These are phyloP conservation scores for Spirogloea muscicola DNA, from an alignment of 139 green algal species.

Conservation along the genomic window DNA sequence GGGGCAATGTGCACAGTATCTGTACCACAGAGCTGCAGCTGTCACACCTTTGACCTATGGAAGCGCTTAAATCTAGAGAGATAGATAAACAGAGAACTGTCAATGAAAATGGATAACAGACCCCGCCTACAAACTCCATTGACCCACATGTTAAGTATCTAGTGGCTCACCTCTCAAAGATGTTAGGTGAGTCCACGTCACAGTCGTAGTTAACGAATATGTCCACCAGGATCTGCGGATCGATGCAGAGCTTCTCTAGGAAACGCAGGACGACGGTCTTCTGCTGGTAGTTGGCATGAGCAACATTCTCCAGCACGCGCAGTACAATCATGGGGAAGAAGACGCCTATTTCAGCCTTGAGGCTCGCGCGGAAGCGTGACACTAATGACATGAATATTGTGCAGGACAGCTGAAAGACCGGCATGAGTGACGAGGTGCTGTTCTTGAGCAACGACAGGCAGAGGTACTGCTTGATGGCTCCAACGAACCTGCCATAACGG, in stretches of 20 bases:
- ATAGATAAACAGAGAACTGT: too few relatives aligned
- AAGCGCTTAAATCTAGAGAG: too few relatives aligned
- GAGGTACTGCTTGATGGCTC: constrained; percentile 89
- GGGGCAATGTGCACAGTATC: too few relatives aligned
- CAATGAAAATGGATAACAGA: too few relatives aligned
- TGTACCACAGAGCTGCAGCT: too few relatives aligned
- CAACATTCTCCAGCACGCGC: constrained; percentile 67
- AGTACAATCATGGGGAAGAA: constrained; percentile 98
- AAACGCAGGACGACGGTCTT: constrained; percentile 62
- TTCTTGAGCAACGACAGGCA: constrained; percentile 95
- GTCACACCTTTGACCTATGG: too few relatives aligned
- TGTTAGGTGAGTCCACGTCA: constrained; percentile 77
- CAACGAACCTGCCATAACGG: constrained; percentile 59
- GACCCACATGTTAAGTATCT: too few relatives aligned
- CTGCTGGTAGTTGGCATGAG: constrained; percentile 44
- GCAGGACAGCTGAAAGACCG: constrained; percentile 59
- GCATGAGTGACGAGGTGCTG: constrained; percentile 58
- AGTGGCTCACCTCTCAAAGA: constrained; percentile 79
- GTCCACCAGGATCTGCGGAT: constrained; percentile 90
- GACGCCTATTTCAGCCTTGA: constrained; percentile 88
- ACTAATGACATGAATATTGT: constrained; percentile 92
- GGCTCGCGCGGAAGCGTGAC: constrained; percentile 65
- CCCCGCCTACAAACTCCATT: too few relatives aligned
- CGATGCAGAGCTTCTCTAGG: constrained; percentile 63
- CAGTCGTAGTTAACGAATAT: constrained; percentile 98